These are phyloP conservation scores for Stephania cephalantha DNA, from an alignment of 164 flowering plant species.

Conservation along the genomic window DNA sequence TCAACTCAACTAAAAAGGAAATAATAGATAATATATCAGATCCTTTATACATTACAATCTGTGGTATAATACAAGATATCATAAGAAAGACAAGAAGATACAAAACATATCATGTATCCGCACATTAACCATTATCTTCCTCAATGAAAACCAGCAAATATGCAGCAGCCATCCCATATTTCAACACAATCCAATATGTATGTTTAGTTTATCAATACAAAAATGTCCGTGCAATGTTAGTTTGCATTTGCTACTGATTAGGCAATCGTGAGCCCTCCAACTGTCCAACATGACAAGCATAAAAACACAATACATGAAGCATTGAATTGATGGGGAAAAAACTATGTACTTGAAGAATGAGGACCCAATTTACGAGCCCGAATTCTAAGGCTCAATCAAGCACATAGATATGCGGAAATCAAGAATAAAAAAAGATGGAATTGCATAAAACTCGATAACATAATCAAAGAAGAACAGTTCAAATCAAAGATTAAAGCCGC, in stretches of 20 bases:
- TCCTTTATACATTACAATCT: background rate
- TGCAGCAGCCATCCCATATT: background rate
- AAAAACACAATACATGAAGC: background rate
- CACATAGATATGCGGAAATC: too few species aligned
- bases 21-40: conserved; percentile 1
- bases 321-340: background rate
- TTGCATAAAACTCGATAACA: background rate
- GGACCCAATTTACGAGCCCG: background rate
- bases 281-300: background rate
- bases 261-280: background rate
- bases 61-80: background rate
- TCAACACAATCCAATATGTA: background rate
- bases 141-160: background rate
- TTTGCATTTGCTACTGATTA: background rate
- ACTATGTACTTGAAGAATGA: background rate
- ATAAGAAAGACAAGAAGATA: background rate
- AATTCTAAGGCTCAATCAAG: background rate
- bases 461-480: background rate
- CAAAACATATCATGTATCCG: background rate
- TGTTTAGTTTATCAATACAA: background rate
- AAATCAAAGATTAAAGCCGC: background rate
- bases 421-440: too few species aligned
- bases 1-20: conserved; percentile 52
- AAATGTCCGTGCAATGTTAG: background rate
- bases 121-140: background rate